A percentile compares a stretch with the other conserved stretches of the same genome.
Conservation (phyloP, 805 yeast genomes). For the Blastobotrys peoriensis region DNA sequence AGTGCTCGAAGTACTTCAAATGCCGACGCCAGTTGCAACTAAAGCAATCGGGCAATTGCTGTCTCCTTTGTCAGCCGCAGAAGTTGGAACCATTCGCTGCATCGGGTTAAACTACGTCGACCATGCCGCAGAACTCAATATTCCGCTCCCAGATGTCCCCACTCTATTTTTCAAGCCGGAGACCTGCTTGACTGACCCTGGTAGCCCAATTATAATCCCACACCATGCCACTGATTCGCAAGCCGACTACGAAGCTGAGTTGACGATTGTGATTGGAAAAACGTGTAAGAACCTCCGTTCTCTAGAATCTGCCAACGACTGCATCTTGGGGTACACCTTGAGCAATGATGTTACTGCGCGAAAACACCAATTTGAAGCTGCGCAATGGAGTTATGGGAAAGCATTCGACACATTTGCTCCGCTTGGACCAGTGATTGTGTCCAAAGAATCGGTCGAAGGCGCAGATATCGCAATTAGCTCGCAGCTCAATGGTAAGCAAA, state of each 20-base stretch:
- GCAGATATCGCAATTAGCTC: not conserved
- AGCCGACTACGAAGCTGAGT: not conserved
- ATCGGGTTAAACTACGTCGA: not conserved
- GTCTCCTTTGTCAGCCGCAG: not conserved
- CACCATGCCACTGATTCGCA: not conserved
- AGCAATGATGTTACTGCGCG: not conserved
- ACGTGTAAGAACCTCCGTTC: not conserved
- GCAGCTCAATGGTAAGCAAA: not conserved
- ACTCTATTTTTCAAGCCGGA: not conserved
- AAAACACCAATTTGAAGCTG: not conserved
- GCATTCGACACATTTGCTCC: not conserved
- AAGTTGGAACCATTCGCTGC: not conserved
- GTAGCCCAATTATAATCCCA: not conserved
- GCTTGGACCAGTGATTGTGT: not conserved
- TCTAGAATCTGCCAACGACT: not conserved
- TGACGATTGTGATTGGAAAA: not conserved
- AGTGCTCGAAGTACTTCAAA: not conserved
- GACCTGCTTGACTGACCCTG: not conserved
- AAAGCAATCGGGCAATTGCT: not conserved
- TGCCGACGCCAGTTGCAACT: not conserved
- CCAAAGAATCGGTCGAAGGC: not conserved
- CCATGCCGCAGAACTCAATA: not conserved
- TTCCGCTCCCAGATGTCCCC: not conserved
- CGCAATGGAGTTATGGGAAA: not conserved
- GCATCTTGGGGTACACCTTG: not conserved